Conservation (phyloP, 306 rosid species). For the Cicer pinnatifidum region DNA sequence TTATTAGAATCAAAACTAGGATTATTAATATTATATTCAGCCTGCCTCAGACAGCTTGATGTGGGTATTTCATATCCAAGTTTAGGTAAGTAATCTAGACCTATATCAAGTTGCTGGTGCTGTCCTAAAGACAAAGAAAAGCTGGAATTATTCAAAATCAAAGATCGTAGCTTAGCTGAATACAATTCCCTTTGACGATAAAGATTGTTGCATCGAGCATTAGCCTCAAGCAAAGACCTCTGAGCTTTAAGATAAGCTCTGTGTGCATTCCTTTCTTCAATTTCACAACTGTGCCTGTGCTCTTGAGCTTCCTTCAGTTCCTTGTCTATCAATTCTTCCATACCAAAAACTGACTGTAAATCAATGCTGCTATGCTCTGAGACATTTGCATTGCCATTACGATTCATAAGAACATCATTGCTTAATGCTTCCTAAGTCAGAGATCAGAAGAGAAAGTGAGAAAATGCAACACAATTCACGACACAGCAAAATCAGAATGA, state of each 20-base stretch:
- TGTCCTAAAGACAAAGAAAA: constrained; percentile 65
- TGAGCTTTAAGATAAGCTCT: constrained; percentile 86
- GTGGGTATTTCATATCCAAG: constrained; percentile 57
- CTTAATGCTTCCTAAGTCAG: constrained; percentile 54
- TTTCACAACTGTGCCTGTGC: constrained; percentile 76
- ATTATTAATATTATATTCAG: constrained; percentile 56
- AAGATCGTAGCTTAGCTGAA: constrained; percentile 69
- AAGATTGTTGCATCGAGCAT: constrained; percentile 74
- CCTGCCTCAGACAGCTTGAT: constrained; percentile 64
- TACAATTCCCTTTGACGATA: constrained; percentile 76
- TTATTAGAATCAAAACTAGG: constrained; percentile 58
- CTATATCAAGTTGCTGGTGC: constrained; percentile 61
- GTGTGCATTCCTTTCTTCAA: constrained; percentile 88
- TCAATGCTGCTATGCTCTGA: constrained; percentile 48
- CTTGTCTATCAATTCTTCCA: constrained; percentile 86
- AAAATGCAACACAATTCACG: constrained; percentile 35
- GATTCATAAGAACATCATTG: constrained; percentile 51
- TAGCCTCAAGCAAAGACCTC: constrained; percentile 81
- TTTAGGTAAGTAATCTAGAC: constrained; percentile 61
- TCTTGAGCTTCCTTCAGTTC: constrained; percentile 94
- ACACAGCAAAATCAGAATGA: neutral
- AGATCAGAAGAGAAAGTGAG: constrained; percentile 22
- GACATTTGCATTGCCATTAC: constrained; percentile 56
- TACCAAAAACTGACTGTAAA: constrained; percentile 62
- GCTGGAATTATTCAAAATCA: constrained; percentile 64